Percentiles rank a stretch among this genome's conserved stretches.
Conservation (phyloP, 441 rosid species). For the Euphorbia corollata region DNA sequence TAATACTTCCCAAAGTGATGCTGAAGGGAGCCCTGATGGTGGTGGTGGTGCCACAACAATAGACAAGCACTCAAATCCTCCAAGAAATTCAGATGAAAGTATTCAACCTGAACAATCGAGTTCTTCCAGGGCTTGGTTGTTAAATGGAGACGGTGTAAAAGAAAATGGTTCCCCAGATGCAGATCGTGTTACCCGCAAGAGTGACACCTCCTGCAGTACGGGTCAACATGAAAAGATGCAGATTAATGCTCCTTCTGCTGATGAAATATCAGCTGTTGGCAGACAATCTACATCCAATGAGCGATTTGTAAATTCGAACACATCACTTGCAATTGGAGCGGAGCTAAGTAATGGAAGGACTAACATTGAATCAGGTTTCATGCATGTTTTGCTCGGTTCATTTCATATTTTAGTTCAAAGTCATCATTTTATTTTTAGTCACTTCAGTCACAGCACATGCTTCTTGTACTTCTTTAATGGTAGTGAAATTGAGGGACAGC, state of each 20-base stretch:
- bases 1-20: slow-evolving; percentile 43
- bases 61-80: slow-evolving; percentile 45
- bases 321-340: slow-evolving; percentile 36
- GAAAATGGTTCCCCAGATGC: slow-evolving; percentile 47
- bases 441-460: neutral
- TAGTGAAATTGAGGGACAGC: slow-evolving; percentile 22
- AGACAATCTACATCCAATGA: slow-evolving; percentile 50
- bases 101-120: slow-evolving; percentile 52
- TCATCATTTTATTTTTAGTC: neutral
- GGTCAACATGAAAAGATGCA: slow-evolving; percentile 44
- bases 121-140: slow-evolving; percentile 48
- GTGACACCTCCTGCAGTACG: slow-evolving; percentile 32
- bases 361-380: slow-evolving; percentile 53
- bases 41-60: slow-evolving; percentile 30
- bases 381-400: slow-evolving; percentile 14
- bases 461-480: slow-evolving; percentile 15
- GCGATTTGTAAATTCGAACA: slow-evolving; percentile 32
- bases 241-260: slow-evolving; percentile 33
- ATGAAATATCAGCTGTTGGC: slow-evolving; percentile 43
- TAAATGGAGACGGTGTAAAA: slow-evolving; percentile 44
- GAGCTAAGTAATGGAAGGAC: slow-evolving; percentile 60
- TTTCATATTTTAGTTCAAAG: slow-evolving; percentile 1
- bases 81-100: slow-evolving; percentile 52
- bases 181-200: slow-evolving; percentile 36
- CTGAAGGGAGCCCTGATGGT: slow-evolving; percentile 53